A percentile compares a stretch with the other conserved stretches of the same genome.
phyloP scores from a whole-genome alignment of 2,329 filamentous ascomycete species.

The Aspergillus calidoustus region DNA sequence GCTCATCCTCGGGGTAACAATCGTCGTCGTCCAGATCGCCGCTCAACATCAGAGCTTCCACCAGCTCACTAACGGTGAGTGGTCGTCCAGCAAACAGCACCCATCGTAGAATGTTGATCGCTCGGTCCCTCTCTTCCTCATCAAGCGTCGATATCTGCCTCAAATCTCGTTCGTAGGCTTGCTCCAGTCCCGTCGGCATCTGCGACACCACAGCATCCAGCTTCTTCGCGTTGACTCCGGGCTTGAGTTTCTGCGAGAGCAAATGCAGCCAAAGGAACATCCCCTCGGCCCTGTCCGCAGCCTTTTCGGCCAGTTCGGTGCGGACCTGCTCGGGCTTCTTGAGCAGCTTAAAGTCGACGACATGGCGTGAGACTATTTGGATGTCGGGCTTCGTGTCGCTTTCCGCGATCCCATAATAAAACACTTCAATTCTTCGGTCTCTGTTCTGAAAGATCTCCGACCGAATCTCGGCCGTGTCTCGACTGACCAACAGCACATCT shows the following conservation, averaged over 20 bases:
- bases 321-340: background rate
- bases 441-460: background rate
- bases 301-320: background rate
- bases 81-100: background rate
- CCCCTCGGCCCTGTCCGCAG: background rate
- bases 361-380: background rate
- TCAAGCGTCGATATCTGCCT: background rate
- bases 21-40: background rate
- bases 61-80: background rate
- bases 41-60: background rate
- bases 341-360: background rate
- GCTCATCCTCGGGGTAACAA: background rate
- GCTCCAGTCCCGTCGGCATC: background rate
- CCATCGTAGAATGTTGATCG: slow-evolving; percentile 1
- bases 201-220: background rate
- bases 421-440: background rate
- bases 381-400: background rate
- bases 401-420: background rate
- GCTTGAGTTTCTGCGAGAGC: background rate
- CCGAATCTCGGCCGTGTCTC: background rate
- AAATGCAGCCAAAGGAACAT: slow-evolving; percentile 3
- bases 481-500: background rate
- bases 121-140: background rate
- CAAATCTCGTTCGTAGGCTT: background rate
- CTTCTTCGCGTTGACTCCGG: background rate